Base-by-base conservation (phyloP, 2,329 filamentous ascomycete genomes). In the Colletotrichum abscissum region DNA sequence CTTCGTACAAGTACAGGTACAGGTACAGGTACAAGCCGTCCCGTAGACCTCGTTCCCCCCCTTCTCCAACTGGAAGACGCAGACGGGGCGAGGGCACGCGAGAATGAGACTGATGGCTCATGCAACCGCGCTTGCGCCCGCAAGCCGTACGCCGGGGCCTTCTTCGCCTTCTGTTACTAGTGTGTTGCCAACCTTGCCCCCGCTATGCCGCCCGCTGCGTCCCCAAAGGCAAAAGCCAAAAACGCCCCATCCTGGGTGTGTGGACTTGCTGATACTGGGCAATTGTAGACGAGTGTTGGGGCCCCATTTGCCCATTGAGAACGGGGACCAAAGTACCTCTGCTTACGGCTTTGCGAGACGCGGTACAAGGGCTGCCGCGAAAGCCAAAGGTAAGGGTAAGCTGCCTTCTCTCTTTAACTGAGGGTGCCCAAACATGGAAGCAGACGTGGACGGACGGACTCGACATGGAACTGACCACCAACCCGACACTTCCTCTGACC, bases 151-250 rank as follows among this genome's bases (percentile, higher is more conserved):
- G 55, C 60, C 56, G 56, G 60, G 67, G 35, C 60, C 57, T 33
- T 57, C 57, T 62, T 73, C 70, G 70, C 67, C 68, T 65, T 62
- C 52, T 55, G 33, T 68, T 57, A 49, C 70, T 60, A 73, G 67
- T 49, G 55, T 64, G 62, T 28, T 65, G 28, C 71, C 60, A 71
- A 70, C 67, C 71, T 70, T 73, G 67, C 55, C 71, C 63, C 56
- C 60, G 60, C 67, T 62, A 56, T 70, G 67, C 71, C 67, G 71
- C 71, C 71, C 67, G 70, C 70, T 70, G 60, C 60, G 49, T 71
- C 38, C 67, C 67, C 67, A 71, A 73, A 52, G 33, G 33, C 22
- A 69, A 72, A 73, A 73, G 70, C 70, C 66, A 70, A 70, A 70
- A 52, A 62, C 71, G 67, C 67, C 56, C 67, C 71, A 62, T 73